Percentiles rank a stretch among this genome's conserved stretches.
phyloP scores from a whole-genome alignment of 2,329 filamentous ascomycete species.

The Cryphonectria radicalis region DNA sequence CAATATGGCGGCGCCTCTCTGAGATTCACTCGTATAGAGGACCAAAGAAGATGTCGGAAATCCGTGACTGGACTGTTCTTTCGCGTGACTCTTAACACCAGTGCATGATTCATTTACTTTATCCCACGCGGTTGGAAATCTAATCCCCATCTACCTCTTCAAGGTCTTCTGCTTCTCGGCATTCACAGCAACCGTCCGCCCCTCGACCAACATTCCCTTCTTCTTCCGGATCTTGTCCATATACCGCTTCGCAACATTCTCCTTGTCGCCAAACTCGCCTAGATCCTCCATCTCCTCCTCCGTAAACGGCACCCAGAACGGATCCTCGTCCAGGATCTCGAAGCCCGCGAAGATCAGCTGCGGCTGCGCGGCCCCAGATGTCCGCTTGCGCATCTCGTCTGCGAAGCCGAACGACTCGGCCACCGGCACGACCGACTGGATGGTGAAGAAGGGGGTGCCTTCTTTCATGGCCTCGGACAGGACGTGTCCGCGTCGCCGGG shows the following conservation, averaged over 20 bases:
- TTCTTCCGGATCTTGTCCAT: constrained; percentile 85
- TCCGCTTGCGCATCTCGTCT: constrained; percentile 95
- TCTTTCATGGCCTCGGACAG: constrained; percentile 91
- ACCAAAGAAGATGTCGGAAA: not conserved
- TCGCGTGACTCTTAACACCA: not conserved
- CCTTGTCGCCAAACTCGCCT: constrained; percentile 87
- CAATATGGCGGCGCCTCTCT: too few species aligned
- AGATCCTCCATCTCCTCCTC: constrained; percentile 97
- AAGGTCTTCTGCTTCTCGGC: constrained; percentile 88
- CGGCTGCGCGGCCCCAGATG: constrained; percentile 85
- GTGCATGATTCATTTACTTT: not conserved
- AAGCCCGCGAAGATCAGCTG: constrained; percentile 94
- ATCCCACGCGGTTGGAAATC: not conserved
- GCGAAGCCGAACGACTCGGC: constrained; percentile 95
- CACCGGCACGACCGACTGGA: constrained; percentile 84
- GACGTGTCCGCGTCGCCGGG: constrained; percentile 85
- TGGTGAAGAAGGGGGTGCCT: constrained; percentile 95
- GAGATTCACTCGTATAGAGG: not conserved
- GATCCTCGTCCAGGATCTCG: constrained; percentile 91
- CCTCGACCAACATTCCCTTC: constrained; percentile 87
- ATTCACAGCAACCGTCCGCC: constrained; percentile 75
- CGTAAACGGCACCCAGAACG: constrained; percentile 96
- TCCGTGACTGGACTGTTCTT: too few species aligned
- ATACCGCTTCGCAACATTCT: constrained; percentile 96
- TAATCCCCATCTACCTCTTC: constrained; percentile 52